Percentiles rank a stretch among this genome's conserved stretches.
phyloP scores from a whole-genome alignment of 139 green algal species.

The Chlorella vulgaris region DNA sequence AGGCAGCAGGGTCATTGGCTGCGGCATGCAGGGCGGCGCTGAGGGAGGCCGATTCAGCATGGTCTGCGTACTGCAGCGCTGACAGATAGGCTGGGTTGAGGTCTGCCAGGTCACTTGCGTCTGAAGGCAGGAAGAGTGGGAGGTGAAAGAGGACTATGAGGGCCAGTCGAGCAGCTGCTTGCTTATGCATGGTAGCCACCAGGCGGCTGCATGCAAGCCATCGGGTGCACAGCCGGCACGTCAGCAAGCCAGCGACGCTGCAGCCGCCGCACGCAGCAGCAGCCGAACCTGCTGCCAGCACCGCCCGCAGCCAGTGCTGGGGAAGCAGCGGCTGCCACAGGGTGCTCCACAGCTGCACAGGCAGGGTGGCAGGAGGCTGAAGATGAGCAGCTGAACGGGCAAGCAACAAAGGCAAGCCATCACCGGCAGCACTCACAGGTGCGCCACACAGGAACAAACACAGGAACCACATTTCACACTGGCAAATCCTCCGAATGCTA shows the following conservation, averaged over 20 bases:
- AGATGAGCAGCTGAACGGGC: not conserved
- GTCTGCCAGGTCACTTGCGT: not conserved
- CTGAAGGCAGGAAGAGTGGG: not conserved
- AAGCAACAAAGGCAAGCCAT: too few relatives aligned
- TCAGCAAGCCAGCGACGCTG: too few relatives aligned
- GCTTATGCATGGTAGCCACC: too few relatives aligned
- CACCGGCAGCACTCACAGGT: too few relatives aligned
- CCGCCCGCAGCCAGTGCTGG: constrained; percentile 28
- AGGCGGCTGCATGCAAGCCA: too few relatives aligned
- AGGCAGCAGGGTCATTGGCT: not conserved
- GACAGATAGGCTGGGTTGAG: not conserved
- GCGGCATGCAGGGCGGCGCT: not conserved
- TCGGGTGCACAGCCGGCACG: too few relatives aligned
- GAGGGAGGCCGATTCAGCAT: not conserved
- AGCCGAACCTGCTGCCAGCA: constrained; percentile 31
- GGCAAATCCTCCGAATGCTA: too few relatives aligned
- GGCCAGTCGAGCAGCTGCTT: too few relatives aligned
- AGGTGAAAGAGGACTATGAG: not conserved
- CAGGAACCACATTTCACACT: too few relatives aligned
- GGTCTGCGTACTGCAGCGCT: not conserved
- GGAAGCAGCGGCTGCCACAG: constrained; percentile 35
- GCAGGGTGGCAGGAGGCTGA: not conserved
- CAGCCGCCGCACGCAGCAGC: too few relatives aligned
- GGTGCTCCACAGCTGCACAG: constrained; percentile 27
- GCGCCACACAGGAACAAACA: too few relatives aligned